These are phyloP conservation scores for Ettlia oleoabundans DNA, from an alignment of 139 green algal species.

Conservation along the genomic window DNA sequence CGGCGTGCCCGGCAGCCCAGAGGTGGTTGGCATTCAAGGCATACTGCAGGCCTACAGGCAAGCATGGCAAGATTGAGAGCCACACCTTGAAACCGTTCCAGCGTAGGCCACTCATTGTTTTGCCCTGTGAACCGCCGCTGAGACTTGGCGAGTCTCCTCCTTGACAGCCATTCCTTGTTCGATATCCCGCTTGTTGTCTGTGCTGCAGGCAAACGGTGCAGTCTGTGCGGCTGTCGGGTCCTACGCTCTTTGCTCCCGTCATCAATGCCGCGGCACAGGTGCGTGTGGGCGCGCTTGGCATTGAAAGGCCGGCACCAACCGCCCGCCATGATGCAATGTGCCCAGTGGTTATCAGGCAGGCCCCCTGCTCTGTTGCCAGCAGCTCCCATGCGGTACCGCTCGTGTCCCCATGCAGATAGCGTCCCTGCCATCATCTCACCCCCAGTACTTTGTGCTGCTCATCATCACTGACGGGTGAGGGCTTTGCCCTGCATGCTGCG, in stretches of 20 bases:
- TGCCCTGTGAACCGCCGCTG: too few species aligned
- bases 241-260: slow-evolving; percentile 60
- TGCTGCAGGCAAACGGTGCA: slow-evolving; percentile 42
- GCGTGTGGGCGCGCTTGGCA: neutral
- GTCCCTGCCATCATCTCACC: neutral
- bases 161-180: neutral
- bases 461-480: slow-evolving; percentile 61
- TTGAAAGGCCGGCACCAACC: too few species aligned
- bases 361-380: too few species aligned
- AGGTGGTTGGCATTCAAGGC: slow-evolving; percentile 45
- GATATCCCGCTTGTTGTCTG: neutral
- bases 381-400: too few species aligned
- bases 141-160: too few species aligned
- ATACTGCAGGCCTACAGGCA: slow-evolving; percentile 46
- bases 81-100: neutral
- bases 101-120: too few species aligned
- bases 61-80: neutral
- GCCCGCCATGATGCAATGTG: too few species aligned
- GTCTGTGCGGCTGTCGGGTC: slow-evolving; percentile 47
- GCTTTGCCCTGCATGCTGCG: too few species aligned
- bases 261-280: slow-evolving; percentile 32
- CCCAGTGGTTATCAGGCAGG: too few species aligned
- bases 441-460: slow-evolving; percentile 56
- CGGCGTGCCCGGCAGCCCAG: slow-evolving; percentile 16
- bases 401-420: slow-evolving; percentile 6